Evolutionary conservation across 176 grass and related monocot species (phyloP).

Genomic region (Ananas comosus): DNA sequence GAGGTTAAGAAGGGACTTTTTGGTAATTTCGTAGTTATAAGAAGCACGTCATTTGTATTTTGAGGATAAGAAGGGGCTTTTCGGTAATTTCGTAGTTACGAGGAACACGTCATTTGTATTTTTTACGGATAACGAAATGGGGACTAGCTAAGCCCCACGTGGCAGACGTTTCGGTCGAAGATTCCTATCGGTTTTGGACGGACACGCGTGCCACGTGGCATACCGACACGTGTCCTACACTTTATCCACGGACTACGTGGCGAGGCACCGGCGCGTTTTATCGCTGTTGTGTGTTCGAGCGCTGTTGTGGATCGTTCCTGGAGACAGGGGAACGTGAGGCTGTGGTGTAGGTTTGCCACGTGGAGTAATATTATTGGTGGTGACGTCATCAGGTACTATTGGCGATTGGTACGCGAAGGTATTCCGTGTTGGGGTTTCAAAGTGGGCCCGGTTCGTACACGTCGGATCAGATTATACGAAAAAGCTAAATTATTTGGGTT

Average conservation of each 20-base stretch:
- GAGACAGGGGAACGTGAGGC: not conserved
- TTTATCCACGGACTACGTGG: not conserved
- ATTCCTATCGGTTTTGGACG: not conserved
- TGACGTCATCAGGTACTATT: no score
- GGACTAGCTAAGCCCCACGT: not conserved
- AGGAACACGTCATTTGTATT: not conserved
- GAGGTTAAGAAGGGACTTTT: no score
- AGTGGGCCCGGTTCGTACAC: no score
- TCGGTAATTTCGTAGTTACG: conserved; percentile 3
- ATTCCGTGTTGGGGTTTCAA: no score
- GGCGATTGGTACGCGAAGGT: no score
- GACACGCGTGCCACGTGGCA: not conserved
- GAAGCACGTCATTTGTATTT: no score
- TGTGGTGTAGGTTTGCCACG: not conserved
- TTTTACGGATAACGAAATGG: not conserved
- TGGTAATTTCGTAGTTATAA: no score
- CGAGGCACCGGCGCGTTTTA: not conserved
- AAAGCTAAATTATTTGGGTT: no score
- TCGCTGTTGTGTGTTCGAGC: not conserved
- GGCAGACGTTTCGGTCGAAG: not conserved
- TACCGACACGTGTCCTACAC: not conserved
- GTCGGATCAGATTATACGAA: no score
- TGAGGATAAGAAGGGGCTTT: not conserved
- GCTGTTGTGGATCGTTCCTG: not conserved
- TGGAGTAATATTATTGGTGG: not conserved